Percentiles rank a stretch among this genome's conserved stretches.
phyloP scores from a whole-genome alignment of 2,329 filamentous ascomycete genomes.

The Neoscytalidium dimidiatum region DNA sequence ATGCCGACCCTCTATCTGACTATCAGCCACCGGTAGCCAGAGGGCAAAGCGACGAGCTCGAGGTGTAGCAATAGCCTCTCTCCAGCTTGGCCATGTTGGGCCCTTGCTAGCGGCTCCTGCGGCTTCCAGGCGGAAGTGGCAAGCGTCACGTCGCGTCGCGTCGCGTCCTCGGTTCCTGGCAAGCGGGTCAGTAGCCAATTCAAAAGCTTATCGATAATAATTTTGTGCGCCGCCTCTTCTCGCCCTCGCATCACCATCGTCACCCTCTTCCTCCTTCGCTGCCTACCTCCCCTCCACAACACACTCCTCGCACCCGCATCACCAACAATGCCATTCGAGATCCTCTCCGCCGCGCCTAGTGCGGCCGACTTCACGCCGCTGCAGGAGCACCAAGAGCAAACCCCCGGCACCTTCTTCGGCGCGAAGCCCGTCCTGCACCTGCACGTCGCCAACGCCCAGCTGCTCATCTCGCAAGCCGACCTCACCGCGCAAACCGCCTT shows the following conservation, averaged over 20 bases:
- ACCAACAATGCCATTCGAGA: constrained; percentile 42
- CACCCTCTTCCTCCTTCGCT: not conserved
- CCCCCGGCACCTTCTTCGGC: constrained; percentile 70
- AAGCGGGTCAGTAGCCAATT: not conserved
- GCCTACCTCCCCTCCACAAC: not conserved
- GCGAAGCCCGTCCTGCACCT: constrained; percentile 72
- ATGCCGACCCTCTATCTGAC: not conserved
- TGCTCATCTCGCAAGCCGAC: constrained; percentile 59
- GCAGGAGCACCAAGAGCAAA: constrained; percentile 70
- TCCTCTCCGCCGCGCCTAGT: constrained; percentile 59
- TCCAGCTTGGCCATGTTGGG: not conserved
- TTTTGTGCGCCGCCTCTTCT: not conserved
- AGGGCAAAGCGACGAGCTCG: too few relatives aligned
- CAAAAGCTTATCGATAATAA: constrained; percentile 8
- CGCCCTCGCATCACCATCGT: not conserved
- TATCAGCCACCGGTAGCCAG: not conserved
- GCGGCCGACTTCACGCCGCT: constrained; percentile 64
- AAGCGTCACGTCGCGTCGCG: not conserved
- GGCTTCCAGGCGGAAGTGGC: not conserved
- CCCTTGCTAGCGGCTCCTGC: not conserved
- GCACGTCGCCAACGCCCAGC: constrained; percentile 58
- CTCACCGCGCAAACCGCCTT: constrained; percentile 47
- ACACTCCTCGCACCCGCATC: not conserved
- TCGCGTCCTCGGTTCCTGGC: constrained; percentile 1
- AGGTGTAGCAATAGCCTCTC: too few relatives aligned